phyloP scores from a whole-genome alignment of 2,329 filamentous ascomycete genomes.

The Sporothrix variecibatus region DNA sequence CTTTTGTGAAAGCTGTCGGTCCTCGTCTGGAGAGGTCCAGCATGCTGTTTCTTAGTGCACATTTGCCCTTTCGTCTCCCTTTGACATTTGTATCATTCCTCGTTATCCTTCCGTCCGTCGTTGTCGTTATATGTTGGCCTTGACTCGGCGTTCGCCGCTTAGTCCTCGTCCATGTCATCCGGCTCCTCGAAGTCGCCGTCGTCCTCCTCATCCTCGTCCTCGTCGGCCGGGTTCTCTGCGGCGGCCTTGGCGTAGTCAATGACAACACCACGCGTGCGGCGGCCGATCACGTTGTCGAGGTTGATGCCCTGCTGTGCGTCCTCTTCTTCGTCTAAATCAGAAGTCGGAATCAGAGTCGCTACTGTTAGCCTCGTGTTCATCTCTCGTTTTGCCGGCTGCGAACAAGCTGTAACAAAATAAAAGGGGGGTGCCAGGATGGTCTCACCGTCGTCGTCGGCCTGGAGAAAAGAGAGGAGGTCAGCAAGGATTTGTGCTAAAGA shows the following conservation, averaged over 20 bases:
- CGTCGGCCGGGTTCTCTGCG: slow-evolving; percentile 71
- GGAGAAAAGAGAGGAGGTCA: neutral
- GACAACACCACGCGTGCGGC: slow-evolving; percentile 85
- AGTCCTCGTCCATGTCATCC: slow-evolving; percentile 69
- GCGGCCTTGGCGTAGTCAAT: slow-evolving; percentile 95
- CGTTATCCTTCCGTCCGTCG: slow-evolving; percentile 41
- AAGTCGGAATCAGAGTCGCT: neutral
- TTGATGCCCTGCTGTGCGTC: slow-evolving; percentile 91
- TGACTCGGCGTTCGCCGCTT: slow-evolving; percentile 25
- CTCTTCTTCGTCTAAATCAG: slow-evolving; percentile 64
- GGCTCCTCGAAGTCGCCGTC: slow-evolving; percentile 66
- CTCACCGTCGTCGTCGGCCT: slow-evolving; percentile 42
- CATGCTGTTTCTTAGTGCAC: neutral
- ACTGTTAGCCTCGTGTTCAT: neutral
- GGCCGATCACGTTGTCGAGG: slow-evolving; percentile 82
- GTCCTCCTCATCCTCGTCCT: slow-evolving; percentile 81
- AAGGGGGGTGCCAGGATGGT: neutral
- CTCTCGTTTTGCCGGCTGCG: neutral
- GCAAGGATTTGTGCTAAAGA: neutral
- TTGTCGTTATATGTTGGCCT: neutral
- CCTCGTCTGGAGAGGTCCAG: neutral
- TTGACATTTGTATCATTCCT: slow-evolving; percentile 42
- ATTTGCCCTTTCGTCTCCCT: neutral
- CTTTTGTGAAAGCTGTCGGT: neutral
- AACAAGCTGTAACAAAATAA: neutral